Conservation (phyloP, 164 flowering plant genomes). For the Litsea cubeba region DNA sequence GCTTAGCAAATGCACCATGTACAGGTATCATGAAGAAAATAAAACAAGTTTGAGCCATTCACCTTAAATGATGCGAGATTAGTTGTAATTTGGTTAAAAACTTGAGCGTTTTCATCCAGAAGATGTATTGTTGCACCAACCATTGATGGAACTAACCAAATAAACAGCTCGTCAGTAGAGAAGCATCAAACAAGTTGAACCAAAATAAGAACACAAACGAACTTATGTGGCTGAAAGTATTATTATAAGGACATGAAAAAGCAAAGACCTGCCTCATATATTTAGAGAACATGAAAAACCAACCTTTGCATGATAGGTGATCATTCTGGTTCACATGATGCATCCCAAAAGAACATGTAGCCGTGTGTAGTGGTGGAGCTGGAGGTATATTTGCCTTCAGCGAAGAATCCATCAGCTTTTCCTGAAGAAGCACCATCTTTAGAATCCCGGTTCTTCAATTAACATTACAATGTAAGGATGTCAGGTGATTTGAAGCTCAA, state of each 20-base stretch:
- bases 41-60: constrained; percentile 7
- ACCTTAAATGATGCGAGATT: constrained; percentile 57
- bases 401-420: constrained; percentile 58
- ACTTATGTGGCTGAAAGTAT: background rate
- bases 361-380: constrained; percentile 31
- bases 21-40: background rate
- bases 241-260: background rate
- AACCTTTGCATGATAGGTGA: constrained; percentile 52
- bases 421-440: constrained; percentile 57
- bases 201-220: background rate
- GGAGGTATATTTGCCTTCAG: constrained; percentile 38
- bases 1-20: background rate
- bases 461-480: constrained; percentile 22
- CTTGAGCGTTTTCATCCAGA: constrained; percentile 66
- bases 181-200: constrained; percentile 2
- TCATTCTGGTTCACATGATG: constrained; percentile 35
- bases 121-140: constrained; percentile 47
- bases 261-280: background rate
- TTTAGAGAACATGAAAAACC: constrained; percentile 13
- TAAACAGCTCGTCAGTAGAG: constrained; percentile 9
- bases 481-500: background rate
- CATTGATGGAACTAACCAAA: constrained; percentile 35
- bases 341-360: constrained; percentile 40
- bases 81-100: constrained; percentile 53
- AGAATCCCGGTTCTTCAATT: constrained; percentile 30